Conservation (phyloP, 1,284 basidiomycete species). For the Cystobasidiaceae sp. region DNA sequence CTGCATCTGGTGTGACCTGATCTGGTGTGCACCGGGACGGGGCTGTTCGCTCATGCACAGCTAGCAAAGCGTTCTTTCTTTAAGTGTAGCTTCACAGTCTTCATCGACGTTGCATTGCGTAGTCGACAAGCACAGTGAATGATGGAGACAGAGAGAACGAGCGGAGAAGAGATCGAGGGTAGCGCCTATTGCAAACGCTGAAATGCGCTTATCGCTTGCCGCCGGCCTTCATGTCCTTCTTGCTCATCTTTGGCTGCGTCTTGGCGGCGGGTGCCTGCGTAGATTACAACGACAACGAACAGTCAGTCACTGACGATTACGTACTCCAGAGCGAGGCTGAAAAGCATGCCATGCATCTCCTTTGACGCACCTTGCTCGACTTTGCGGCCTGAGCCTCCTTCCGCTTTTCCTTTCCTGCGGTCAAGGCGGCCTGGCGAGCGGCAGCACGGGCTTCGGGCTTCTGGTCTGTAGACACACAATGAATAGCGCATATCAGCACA, state of each 20-base stretch:
- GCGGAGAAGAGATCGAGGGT: conserved; percentile 20
- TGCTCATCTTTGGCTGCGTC: conserved; percentile 4
- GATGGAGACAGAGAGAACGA: neutral
- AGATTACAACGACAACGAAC: neutral
- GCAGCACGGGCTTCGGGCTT: conserved; percentile 78
- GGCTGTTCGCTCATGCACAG: too few species aligned
- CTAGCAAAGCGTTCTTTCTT: conserved; percentile 53
- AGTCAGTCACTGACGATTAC: neutral
- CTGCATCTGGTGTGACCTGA: too few species aligned
- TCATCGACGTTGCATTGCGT: neutral
- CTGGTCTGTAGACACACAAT: conserved; percentile 50
- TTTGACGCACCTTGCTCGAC: conserved; percentile 14
- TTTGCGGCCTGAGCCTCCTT: conserved; percentile 40
- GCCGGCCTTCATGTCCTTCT: conserved; percentile 14
- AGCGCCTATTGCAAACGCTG: conserved; percentile 6
- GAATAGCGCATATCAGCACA: neutral
- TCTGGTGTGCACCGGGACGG: too few species aligned
- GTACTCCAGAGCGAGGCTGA: neutral
- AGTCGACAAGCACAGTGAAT: neutral
- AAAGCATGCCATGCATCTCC: too few species aligned
- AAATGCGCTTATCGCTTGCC: conserved; percentile 16
- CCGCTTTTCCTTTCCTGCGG: conserved; percentile 42
- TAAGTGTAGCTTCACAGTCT: neutral
- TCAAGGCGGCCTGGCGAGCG: conserved; percentile 35
- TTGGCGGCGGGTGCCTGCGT: conserved; percentile 24